These are phyloP conservation scores for Lineolata rhizophorae DNA, from an alignment of 495 filamentous ascomycete genomes.

Conservation along the genomic window DNA sequence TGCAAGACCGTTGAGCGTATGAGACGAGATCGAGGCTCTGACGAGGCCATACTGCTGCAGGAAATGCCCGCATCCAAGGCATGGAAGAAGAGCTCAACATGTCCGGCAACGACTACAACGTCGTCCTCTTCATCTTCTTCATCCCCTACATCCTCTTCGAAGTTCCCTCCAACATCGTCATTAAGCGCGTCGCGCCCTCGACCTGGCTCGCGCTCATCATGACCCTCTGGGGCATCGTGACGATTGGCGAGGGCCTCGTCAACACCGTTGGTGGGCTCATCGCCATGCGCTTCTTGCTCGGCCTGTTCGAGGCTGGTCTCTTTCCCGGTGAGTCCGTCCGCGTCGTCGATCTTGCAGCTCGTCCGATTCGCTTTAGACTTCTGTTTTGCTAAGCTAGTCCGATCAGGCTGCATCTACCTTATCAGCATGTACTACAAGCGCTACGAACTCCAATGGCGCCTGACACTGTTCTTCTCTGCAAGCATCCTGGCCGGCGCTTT, in stretches of 20 bases:
- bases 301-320: conserved; percentile 6
- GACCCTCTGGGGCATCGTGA: conserved; percentile 1
- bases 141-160: conserved; percentile 3
- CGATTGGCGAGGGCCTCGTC: conserved; percentile 1
- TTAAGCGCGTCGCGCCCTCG: conserved; percentile 1
- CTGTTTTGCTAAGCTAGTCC: too few species aligned
- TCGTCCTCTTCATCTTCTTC: conserved; percentile 1
- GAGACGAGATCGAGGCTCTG: too few species aligned
- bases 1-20: too few species aligned
- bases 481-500: conserved; percentile 36
- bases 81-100: conserved; percentile 1
- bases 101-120: conserved; percentile 1
- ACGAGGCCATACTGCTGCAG: not conserved
- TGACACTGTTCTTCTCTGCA: conserved; percentile 35
- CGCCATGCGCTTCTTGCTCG: conserved; percentile 1
- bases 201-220: not conserved
- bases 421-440: conserved; percentile 42
- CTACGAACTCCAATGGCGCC: conserved; percentile 34
- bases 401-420: conserved; percentile 24
- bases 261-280: not conserved
- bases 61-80: conserved; percentile 1
- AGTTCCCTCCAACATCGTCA: conserved; percentile 3
- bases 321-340: conserved; percentile 11
- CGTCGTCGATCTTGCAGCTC: too few species aligned
- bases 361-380: too few species aligned